These are phyloP conservation scores for Beta lomatogona DNA, from an alignment of 179 eudicot species.

Conservation along the genomic window DNA sequence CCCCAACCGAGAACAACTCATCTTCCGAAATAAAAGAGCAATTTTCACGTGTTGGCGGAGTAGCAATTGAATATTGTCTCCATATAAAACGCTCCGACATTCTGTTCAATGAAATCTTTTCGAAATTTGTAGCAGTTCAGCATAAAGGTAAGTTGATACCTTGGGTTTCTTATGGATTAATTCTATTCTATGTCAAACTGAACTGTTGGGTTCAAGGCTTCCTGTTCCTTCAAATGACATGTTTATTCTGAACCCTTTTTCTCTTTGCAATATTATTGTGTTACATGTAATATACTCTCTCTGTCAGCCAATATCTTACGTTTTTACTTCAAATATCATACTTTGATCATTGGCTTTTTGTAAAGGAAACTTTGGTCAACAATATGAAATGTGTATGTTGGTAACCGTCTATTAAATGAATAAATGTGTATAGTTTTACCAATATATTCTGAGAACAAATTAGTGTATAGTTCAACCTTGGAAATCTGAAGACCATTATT, in stretches of 20 bases:
- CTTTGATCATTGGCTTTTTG: not conserved
- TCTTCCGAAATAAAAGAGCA: conserved; percentile 76
- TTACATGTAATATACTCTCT: not conserved
- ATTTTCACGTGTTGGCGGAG: conserved; percentile 91
- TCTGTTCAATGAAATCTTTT: conserved; percentile 78
- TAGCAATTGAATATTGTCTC: conserved; percentile 94
- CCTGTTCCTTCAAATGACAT: not conserved
- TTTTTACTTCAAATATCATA: not conserved
- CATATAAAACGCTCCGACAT: conserved; percentile 85
- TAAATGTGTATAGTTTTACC: not conserved
- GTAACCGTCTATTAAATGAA: not conserved
- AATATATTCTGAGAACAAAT: not conserved
- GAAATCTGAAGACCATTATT: not conserved
- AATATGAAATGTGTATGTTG: not conserved
- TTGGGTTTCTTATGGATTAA: conserved; percentile 1
- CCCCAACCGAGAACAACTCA: conserved; percentile 30
- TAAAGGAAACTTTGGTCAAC: not conserved
- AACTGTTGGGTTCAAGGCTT: conserved; percentile 1
- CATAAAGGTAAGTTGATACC: conserved; percentile 62
- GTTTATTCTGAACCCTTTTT: not conserved
- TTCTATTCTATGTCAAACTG: not conserved
- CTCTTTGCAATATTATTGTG: not conserved
- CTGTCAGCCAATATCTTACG: too few species aligned
- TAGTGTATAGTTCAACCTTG: not conserved
- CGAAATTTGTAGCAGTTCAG: conserved; percentile 68